Evolutionary conservation across 169 alveolate species (phyloP).

Genomic region (Babesia caballi): DNA sequence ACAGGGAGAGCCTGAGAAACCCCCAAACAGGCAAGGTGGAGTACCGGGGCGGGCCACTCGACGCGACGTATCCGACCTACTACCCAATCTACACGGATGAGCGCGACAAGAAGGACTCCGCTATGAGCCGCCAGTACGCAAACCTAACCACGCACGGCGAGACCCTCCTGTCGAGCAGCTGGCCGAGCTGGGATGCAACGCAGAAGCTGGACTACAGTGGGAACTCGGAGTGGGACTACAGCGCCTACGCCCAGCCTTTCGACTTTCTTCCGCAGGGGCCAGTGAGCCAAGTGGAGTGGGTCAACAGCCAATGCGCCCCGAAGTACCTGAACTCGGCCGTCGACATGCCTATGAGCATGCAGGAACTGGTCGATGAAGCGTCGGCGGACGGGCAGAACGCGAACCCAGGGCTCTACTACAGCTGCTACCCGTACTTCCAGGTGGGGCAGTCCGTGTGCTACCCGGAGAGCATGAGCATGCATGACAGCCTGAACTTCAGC

Average conservation of each 20-base stretch:
- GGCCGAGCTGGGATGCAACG: slow-evolving; percentile 29
- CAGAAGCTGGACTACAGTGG: slow-evolving; percentile 9
- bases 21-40: background rate
- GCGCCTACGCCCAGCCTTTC: background rate
- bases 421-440: slow-evolving; percentile 10
- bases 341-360: slow-evolving; percentile 15
- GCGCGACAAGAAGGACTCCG: background rate
- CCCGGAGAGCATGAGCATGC: background rate
- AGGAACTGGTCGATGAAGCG: background rate
- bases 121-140: slow-evolving; percentile 7
- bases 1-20: background rate
- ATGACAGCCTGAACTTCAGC: background rate
- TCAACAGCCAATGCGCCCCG: background rate
- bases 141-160: background rate
- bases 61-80: slow-evolving; percentile 10
- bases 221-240: slow-evolving; percentile 52
- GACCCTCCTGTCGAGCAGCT: slow-evolving; percentile 22
- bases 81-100: slow-evolving; percentile 33
- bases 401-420: background rate
- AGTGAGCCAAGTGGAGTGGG: background rate
- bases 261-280: background rate
- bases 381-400: background rate
- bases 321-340: background rate
- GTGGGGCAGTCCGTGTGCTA: background rate
- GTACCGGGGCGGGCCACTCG: slow-evolving; percentile 16